Base-by-base conservation (phyloP, 345 rosid genomes). In the Aethionema arabicum region DNA sequence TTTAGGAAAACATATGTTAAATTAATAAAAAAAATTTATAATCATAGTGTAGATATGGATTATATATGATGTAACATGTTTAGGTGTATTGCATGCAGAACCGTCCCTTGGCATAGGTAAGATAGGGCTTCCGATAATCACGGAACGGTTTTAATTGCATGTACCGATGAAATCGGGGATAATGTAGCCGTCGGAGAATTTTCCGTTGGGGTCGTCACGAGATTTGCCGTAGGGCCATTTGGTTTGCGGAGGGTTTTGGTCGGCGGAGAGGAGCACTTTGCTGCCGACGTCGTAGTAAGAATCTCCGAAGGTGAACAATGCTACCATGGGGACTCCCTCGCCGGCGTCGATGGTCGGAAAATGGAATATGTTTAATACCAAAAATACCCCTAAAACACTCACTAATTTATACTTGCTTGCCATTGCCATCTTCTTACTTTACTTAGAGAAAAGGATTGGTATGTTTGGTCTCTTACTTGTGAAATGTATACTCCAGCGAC, bases 141-240 rank as follows among this genome's bases (percentile, higher is more conserved):
- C n/a, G n/a, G n/a, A n/a, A n/a, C n/a, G n/a, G n/a, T n/a, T n/a
- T n/a, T n/a, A n/a, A n/a, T n/a, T n/a, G n/a, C 56, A 15, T 60
- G 14, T 69, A 77, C 80, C 75, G 36, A 77, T 56, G 11, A 77
- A 77, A 49, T 73, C 80, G 1, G 78, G 78, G 36, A 70, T 46
- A 8, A 77, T 55, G 13, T 49, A 38, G 15, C 80, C 80, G 11
- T 77, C 80, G 36, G 73, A 69, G 8, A 60, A 53, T 9, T 73
- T 69, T 32, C 80, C 80, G 30, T 69, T 69, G 6, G 78, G 64
- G 29, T 65, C 50, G 43, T 65, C 67, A 0, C 58, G 51, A 48
- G 68, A 63, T 48, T 67, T 66, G 11, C 78, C 81, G 36, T 77
- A 77, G 11, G 81, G 78, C 73, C 72, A 69, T 2, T 6, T n/a